Base-by-base conservation (phyloP, 1,284 basidiomycete species). In the Rhodotorula sp. region DNA sequence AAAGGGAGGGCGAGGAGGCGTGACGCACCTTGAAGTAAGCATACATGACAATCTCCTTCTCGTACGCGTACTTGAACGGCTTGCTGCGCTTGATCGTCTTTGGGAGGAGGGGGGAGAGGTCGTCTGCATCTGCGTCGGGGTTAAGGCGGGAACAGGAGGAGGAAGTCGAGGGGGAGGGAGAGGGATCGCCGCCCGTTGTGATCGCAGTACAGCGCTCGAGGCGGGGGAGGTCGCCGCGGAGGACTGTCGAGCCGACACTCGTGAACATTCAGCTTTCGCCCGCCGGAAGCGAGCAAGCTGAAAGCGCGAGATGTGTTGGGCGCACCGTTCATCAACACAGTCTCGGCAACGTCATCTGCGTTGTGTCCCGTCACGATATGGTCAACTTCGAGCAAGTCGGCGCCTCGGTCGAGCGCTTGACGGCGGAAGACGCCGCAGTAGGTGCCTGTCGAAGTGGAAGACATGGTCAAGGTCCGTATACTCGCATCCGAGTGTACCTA, bases 311-410 rank as follows among this genome's bases (percentile, higher is more conserved):
- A 60, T 24, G 3, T 13, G 3, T 10, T 44, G n/a, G 39, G 83
- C 89, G 75, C 67, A 94, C 94, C 92, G 78, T 99, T 99, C 95
- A 99, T 99, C 24, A 99, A 82, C 0, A 99, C 91, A 0, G 95
- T 99, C 83, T 99, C 95, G 13, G 95, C 95, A 57, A 99, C 94
- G 81, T 99, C 95, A 78, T 99, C 95, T 46, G 95, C 95, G 79
- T 99, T 99, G 81, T 99, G 95, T 0, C 95, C 95, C 0, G 95
- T 99, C 4, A 99, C 94, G 71, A 99, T 98, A 79, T 99, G 96
- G 77, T 98, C 94, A 13, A 99, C 94, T 39, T 88, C 85, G 46
- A 99, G 83, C 77, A 89, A 87, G 2, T 90, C 87, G 1, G 95
- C 96, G 1, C 95, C 95, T 67, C 95, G 85, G 81, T 99, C 95